Percentiles rank a stretch among this genome's conserved stretches.
These are phyloP conservation scores for Trametes versicolor DNA, from an alignment of 1,284 basidiomycete species.

Conservation along the genomic window DNA sequence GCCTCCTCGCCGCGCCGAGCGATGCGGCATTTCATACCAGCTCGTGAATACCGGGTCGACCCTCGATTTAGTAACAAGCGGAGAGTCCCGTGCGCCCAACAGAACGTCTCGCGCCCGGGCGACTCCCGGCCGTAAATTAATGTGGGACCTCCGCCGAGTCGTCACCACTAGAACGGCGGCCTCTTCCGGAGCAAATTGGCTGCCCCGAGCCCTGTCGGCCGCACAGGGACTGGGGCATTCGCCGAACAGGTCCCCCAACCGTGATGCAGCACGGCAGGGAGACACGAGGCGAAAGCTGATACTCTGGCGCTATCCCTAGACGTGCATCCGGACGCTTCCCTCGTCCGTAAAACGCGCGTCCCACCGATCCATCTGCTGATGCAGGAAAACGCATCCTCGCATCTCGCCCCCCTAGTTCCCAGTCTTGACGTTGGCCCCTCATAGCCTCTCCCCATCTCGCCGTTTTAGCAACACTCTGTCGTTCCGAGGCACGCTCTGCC, in stretches of 20 bases:
- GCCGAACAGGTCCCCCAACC: conserved; percentile 27
- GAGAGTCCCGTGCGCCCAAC: conserved; percentile 27
- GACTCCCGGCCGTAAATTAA: conserved; percentile 37
- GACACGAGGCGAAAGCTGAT: conserved; percentile 31
- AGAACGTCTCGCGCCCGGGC: conserved; percentile 32
- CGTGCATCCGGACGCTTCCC: conserved; percentile 21
- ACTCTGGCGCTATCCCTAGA: conserved; percentile 23
- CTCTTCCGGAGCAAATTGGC: conserved; percentile 19
- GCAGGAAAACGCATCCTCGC: conserved; percentile 23
- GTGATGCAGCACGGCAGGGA: conserved; percentile 26
- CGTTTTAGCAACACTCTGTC: conserved; percentile 27
- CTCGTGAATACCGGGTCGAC: conserved; percentile 3
- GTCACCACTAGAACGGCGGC: conserved; percentile 24
- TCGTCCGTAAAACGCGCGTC: conserved; percentile 33
- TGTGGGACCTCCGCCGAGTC: conserved; percentile 30
- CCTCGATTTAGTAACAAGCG: conserved; percentile 20
- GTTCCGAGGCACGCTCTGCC: conserved; percentile 31
- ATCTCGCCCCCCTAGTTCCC: conserved; percentile 25
- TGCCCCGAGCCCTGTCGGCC: conserved; percentile 25
- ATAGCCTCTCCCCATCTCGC: conserved; percentile 26
- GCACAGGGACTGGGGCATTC: conserved; percentile 23
- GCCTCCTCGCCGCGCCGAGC: conserved; percentile 2
- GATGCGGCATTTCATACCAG: background rate
- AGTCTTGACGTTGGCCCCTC: conserved; percentile 29
- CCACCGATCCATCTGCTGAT: conserved; percentile 25